These are phyloP conservation scores for Hortiboletus flavorubellus DNA, from an alignment of 768 basidiomycete genomes.

Conservation along the genomic window DNA sequence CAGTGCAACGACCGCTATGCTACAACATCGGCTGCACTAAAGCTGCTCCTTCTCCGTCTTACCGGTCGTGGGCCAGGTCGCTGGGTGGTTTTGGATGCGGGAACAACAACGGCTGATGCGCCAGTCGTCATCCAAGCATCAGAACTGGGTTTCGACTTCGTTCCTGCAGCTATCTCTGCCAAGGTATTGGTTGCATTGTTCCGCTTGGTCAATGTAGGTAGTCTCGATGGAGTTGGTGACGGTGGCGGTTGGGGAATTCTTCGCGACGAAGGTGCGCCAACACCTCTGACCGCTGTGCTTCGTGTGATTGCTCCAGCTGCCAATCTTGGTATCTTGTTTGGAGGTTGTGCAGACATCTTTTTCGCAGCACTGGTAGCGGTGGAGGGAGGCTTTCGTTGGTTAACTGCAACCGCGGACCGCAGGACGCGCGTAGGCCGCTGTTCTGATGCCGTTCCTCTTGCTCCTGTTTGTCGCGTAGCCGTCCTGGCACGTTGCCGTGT, in stretches of 20 bases:
- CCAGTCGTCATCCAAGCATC: conserved; percentile 80
- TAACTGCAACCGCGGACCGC: conserved; percentile 58
- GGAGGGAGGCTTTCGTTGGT: conserved; percentile 52
- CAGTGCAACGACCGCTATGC: conserved; percentile 43
- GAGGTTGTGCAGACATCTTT: conserved; percentile 43
- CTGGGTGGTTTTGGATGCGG: conserved; percentile 61
- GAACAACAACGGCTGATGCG: conserved; percentile 63
- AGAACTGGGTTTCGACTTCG: conserved; percentile 36
- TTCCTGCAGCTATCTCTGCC: conserved; percentile 45
- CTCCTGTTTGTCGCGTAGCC: conserved; percentile 36
- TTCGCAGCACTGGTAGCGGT: conserved; percentile 35
- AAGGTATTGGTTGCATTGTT: conserved; percentile 43
- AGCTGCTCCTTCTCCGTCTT: conserved; percentile 78
- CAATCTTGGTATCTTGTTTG: conserved; percentile 70
- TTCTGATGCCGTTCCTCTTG: conserved; percentile 61
- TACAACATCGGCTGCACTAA: conserved; percentile 82
- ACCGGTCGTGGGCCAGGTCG: conserved; percentile 73
- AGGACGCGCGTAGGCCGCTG: conserved; percentile 73
- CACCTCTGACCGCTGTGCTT: conserved; percentile 39
- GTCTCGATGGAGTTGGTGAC: conserved; percentile 68
- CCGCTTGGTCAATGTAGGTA: conserved; percentile 71
- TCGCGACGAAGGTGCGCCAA: conserved; percentile 32
- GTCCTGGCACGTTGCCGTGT: conserved; percentile 36
- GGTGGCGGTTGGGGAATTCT: conserved; percentile 47
- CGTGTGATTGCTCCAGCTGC: conserved; percentile 50